These are phyloP conservation scores for Silene latifolia DNA, from an alignment of 148 eudicot species.

Conservation along the genomic window DNA sequence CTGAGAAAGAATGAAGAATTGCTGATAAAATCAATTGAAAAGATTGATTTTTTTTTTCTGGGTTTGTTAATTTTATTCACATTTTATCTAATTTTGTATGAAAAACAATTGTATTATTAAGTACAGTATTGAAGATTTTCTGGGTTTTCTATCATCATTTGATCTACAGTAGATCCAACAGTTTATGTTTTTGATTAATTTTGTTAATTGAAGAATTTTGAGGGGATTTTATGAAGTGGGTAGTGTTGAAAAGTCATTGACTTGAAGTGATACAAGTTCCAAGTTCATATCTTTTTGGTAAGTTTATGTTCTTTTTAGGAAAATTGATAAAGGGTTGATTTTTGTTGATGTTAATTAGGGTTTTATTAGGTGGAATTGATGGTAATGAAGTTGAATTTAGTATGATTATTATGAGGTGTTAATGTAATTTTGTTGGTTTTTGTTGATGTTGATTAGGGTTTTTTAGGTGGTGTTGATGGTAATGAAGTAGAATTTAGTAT, in stretches of 20 bases:
- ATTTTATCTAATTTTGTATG: not conserved
- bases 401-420: constrained; percentile 13
- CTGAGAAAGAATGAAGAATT: constrained; percentile 40
- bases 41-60: not conserved
- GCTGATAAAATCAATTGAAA: constrained; percentile 30
- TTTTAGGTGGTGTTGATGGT: constrained; percentile 4
- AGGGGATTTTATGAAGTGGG: constrained; percentile 20
- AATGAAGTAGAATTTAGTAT: constrained; percentile 7
- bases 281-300: constrained; percentile 21
- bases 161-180: constrained; percentile 42
- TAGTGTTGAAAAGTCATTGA: constrained; percentile 23
- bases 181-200: constrained; percentile 11
- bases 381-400: constrained; percentile 12
- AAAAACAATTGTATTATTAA: not conserved
- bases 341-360: constrained; percentile 13
- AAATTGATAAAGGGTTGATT: constrained; percentile 12
- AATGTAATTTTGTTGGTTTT: not conserved
- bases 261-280: constrained; percentile 22
- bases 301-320: constrained; percentile 10
- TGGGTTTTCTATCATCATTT: constrained; percentile 9
- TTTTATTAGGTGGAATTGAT: constrained; percentile 8
- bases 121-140: constrained; percentile 1
- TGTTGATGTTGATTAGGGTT: constrained; percentile 8
- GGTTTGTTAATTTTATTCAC: constrained; percentile 22
- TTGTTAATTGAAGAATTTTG: constrained; percentile 17